Conservation (phyloP, 2,329 filamentous ascomycete species). For the Neopestalotiopsis clavispora region DNA sequence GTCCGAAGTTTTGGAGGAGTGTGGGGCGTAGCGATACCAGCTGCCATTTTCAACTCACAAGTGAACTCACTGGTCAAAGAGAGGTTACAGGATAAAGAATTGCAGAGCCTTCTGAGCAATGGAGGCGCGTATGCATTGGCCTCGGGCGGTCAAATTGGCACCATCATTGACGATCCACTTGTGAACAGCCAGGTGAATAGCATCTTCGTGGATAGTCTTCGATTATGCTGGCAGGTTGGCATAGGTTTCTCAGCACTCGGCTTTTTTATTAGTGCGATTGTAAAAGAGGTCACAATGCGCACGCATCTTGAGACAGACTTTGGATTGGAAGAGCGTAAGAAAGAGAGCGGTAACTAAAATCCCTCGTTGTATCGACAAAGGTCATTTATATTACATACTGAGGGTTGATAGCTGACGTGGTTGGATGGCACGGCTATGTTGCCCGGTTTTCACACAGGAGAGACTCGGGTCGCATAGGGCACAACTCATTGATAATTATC, state of each 20-base stretch:
- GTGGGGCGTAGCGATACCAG: conserved; percentile 46
- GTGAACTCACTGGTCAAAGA: background rate
- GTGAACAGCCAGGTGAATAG: background rate
- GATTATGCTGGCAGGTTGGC: background rate
- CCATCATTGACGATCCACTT: background rate
- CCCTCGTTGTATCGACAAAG: too few relatives aligned
- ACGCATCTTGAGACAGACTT: background rate
- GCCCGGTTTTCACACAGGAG: too few relatives aligned
- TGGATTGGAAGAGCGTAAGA: background rate
- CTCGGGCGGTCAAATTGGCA: background rate
- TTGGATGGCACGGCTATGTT: too few relatives aligned
- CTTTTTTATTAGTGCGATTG: background rate
- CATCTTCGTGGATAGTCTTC: background rate
- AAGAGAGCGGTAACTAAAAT: too few relatives aligned
- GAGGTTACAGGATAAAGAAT: background rate
- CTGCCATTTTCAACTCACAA: conserved; percentile 37
- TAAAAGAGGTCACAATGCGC: background rate
- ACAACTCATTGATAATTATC: too few relatives aligned
- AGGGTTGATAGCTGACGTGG: too few relatives aligned
- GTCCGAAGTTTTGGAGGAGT: conserved; percentile 45
- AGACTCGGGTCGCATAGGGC: too few relatives aligned
- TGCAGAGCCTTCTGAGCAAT: background rate
- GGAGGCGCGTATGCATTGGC: background rate
- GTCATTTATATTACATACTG: too few relatives aligned
- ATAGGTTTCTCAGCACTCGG: background rate